Base-by-base conservation (phyloP, 2,329 filamentous ascomycete genomes). In the Fusarium domesticum region DNA sequence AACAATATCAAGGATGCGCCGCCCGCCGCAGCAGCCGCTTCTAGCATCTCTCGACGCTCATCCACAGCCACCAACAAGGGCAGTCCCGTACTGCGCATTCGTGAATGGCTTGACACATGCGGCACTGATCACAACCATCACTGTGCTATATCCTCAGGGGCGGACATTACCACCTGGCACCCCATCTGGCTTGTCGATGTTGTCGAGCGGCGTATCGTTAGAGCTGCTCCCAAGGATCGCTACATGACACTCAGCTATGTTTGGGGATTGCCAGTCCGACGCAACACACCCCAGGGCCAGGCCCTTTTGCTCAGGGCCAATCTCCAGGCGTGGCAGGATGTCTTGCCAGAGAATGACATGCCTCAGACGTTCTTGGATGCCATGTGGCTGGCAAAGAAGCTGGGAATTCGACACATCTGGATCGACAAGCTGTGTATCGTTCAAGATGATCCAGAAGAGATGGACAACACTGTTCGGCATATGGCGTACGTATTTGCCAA, bases 221-320 rank as follows among this genome's bases (percentile, higher is more conserved):
- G 61, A 14, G 60, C 69, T 12, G 62, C 64, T n/a, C 62, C 66
- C 3, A 56, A 58, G 8, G 69, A 73, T 36, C 59, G 68, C 25
- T 74, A 74, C 38, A 53, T 72, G 4, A 68, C 71, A n/a, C 61
- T 75, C 18, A 74, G 71, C 59, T 75, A 75, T 50, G 70, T 74
- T 25, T 72, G 69, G 62, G 69, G 67, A 6, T 51, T 59, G 3
- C 53, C 54, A 5, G 51, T 44, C 19, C 63, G 61, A n/a, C 56
- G 51, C 18, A 57, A 56, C 12, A 48, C 55, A 11, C 51, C 61
- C 5, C 58, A 64, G 5, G 52, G 53, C 8, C 55, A 54, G 5
- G 53, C 57, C 18, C 64, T 67, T 50, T 62, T 71, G 18, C 50
- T 68, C 25, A 61, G 59, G 37, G 57, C 61, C 37, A 73, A 70